Base-by-base conservation (phyloP, 1,139 yeast genomes). In the Geotrichum fermentans region DNA sequence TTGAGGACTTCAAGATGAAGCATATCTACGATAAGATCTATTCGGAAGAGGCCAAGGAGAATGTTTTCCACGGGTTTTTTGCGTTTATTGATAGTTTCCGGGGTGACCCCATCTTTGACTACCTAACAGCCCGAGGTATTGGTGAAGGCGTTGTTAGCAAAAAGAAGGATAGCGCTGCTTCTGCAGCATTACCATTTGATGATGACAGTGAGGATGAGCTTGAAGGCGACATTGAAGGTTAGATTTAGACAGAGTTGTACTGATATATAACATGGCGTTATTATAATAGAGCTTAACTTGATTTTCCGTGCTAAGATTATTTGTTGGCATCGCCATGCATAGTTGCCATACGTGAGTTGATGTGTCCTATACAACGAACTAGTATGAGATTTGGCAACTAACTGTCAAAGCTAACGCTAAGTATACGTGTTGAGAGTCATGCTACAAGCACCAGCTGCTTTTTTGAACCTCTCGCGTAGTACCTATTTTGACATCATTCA, bases 1-100 rank as follows among this genome's bases (percentile, higher is more conserved):
- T 92, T 80, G 85, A 84, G 55, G 85, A 72, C 0, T 92, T 94
- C 74, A 94, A 94, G 70, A 80, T 79, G 80, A 83, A 83, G 64
- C 83, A 75, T 66, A 90, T 92, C 57, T 92, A 92, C 65, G 96
- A 90, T 62, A 88, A 90, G 65, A 89, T 92, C 51, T 92, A 90
- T 64, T 79, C 78, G 40, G 96, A 89, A 67, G 98, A 92, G 66
- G 83, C 79, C 43, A 78, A 78, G 59, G 97, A 89, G 58, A 88
- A 90, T 61, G 85, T 84, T 1, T 90, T 86, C 69, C 82, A 86
- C 56, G 95, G 95, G 0, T 90, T 90, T 62, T 90, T 85, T 67
- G 85, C 87, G 29, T 90, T 85, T 63, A 82, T 90, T 58, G 97
- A 90, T 66, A 79, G 85, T 39, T 86, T 83, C 66, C 74, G 75